Conservation (phyloP, 2,329 filamentous ascomycete genomes). For the Exophiala bonariae region DNA sequence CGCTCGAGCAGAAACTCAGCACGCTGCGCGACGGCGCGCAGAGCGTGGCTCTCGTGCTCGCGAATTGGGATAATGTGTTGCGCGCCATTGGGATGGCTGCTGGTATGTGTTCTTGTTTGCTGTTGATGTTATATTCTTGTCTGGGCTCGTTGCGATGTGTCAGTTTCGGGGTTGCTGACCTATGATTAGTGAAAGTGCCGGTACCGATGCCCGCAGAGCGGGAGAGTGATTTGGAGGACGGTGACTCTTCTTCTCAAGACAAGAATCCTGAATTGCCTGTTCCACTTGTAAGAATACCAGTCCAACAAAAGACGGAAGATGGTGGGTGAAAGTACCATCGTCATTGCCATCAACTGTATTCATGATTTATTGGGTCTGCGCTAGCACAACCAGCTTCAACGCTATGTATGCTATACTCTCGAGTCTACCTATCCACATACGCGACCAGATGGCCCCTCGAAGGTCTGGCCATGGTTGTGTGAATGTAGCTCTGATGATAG, state of each 20-base stretch:
- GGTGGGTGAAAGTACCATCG: conserved; percentile 6
- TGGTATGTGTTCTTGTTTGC: conserved; percentile 45
- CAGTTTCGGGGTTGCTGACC: no score
- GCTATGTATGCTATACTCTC: no score
- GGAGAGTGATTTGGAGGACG: neutral
- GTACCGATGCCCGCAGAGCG: conserved; percentile 8
- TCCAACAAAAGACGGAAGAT: conserved; percentile 14
- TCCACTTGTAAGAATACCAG: conserved; percentile 28
- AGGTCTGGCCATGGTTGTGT: no score
- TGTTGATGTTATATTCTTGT: conserved; percentile 36
- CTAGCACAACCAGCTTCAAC: no score
- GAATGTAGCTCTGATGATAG: no score
- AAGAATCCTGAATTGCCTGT: conserved; percentile 17
- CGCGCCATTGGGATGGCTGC: conserved; percentile 65
- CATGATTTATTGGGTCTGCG: no score
- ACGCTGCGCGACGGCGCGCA: conserved; percentile 64
- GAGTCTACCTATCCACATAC: no score
- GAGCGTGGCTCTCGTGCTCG: conserved; percentile 65
- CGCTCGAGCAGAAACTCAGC: conserved; percentile 59
- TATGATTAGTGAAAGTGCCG: conserved; percentile 25
- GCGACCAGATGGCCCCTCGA: no score
- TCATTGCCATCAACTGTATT: neutral
- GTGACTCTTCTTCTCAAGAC: no score
- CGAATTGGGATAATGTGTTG: conserved; percentile 67
- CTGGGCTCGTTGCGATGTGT: neutral